These are phyloP conservation scores for Umbelopsis vinacea DNA, from an alignment of 192 early-diverging fungal species.

Conservation along the genomic window DNA sequence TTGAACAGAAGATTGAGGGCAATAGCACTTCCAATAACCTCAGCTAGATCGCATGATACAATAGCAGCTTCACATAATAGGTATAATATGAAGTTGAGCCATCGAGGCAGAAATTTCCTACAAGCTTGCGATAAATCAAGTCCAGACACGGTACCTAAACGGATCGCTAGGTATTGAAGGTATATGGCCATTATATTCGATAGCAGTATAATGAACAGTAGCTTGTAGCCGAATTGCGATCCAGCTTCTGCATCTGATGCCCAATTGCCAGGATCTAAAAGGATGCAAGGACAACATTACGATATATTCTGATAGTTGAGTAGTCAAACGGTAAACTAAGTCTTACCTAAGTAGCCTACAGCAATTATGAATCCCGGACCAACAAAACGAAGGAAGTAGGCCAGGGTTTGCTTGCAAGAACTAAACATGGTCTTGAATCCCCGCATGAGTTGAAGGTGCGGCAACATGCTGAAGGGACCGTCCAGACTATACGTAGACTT, in stretches of 20 bases:
- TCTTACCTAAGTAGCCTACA: slow-evolving; percentile 36
- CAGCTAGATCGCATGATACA: slow-evolving; percentile 83
- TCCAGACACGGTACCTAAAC: slow-evolving; percentile 76
- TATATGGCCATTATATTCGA: slow-evolving; percentile 79
- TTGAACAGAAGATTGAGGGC: slow-evolving; percentile 76
- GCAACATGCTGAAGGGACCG: neutral
- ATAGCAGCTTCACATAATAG: slow-evolving; percentile 77
- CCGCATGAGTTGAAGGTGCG: neutral
- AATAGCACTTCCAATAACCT: slow-evolving; percentile 85
- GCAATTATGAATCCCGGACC: slow-evolving; percentile 41
- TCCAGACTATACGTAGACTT: too few species aligned
- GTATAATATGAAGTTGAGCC: slow-evolving; percentile 69
- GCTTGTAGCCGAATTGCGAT: slow-evolving; percentile 71
- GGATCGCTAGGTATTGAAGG: slow-evolving; percentile 78
- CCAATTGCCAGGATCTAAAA: slow-evolving; percentile 88
- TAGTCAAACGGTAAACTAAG: neutral
- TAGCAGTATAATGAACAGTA: slow-evolving; percentile 73
- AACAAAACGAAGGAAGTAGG: slow-evolving; percentile 22
- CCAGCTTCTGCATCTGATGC: slow-evolving; percentile 82
- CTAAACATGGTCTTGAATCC: neutral
- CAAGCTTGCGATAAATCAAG: slow-evolving; percentile 77
- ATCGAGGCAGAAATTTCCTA: slow-evolving; percentile 58
- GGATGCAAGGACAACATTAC: neutral
- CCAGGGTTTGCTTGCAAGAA: neutral
- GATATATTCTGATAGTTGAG: neutral